Evolutionary conservation across 768 basidiomycete species (phyloP), one percentile per base, ranked within the genome.

Genomic region (Sarcomyxa edulis): DNA sequence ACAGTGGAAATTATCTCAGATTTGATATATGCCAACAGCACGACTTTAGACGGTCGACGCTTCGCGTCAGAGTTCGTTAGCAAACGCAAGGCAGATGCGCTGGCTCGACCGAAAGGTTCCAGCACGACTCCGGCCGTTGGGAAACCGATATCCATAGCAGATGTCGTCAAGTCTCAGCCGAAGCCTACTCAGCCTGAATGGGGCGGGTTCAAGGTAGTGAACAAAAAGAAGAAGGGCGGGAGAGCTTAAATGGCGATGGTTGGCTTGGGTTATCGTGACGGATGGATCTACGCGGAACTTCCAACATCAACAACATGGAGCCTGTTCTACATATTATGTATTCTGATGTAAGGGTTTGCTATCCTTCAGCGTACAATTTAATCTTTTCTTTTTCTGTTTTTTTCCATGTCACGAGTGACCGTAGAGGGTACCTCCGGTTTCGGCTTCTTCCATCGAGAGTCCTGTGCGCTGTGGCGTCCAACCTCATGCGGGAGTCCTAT

Each of bases 1-100:
- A 90, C 86, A 0, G 63, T 79, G 30, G 96, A 99, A 62, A 83
- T 96, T 55, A 98, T 99, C 48, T 87, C 89, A 16, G 96, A 98
- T 57, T 72, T 87, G 29, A 93, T 98, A 44, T 99, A 98, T 54
- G 81, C 85, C 37, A 93, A 87, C 54, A 95, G 91, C 48, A 88
- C 92, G 15, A 98, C 89, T 2, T 76, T 99, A 35, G 93, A 98
- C 53, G 96, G 96, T 5, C 74, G 94, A 35, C 79, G 95, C 25
- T 99, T 98, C 54, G 94, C 96, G 3, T 73, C 87, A 9, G 94
- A 98, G 48, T 99, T 90, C 52, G 78, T 92, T 37, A 76, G 71
- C 45, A 88, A 78, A 55, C 84, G 96, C 36, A 94, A 92, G 63
- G 75, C 74, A 14, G 95, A 98, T 56, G 84, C 81, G 1, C 66